A percentile compares a stretch with the other conserved stretches of the same genome.
Evolutionary conservation across 495 filamentous ascomycete species (phyloP).

Genomic region (Aspergillus funiculosus): DNA sequence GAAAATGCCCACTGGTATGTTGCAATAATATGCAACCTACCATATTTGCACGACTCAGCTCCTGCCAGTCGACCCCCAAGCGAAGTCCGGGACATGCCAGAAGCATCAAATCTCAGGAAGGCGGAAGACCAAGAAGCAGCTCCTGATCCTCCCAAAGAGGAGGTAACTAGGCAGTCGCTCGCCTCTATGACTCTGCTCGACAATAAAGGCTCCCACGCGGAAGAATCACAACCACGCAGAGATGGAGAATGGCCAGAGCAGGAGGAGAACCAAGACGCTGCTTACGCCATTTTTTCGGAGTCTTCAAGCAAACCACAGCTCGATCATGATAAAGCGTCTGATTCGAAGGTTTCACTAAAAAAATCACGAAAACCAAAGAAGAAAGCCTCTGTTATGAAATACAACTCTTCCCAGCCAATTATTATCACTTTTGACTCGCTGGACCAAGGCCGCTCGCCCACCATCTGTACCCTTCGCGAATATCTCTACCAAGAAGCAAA

Average conservation of each 20-base stretch:
- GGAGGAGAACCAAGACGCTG: constrained; percentile 20
- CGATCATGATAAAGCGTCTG: not conserved
- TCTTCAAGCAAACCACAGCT: not conserved
- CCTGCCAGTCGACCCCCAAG: constrained; percentile 13
- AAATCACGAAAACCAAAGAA: constrained; percentile 25
- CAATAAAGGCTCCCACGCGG: constrained; percentile 3
- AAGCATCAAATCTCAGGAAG: constrained; percentile 26
- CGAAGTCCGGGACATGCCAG: constrained; percentile 31
- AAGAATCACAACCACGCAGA: constrained; percentile 3
- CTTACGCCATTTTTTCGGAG: constrained; percentile 14
- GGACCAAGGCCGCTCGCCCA: constrained; percentile 51
- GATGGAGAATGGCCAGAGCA: constrained; percentile 26
- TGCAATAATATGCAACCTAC: constrained; percentile 91
- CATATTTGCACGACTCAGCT: constrained; percentile 36
- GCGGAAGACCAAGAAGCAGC: constrained; percentile 4
- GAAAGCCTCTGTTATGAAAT: constrained; percentile 24
- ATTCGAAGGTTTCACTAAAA: constrained; percentile 2
- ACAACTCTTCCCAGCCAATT: constrained; percentile 43
- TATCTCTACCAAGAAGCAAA: constrained; percentile 71
- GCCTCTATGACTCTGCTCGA: constrained; percentile 25
- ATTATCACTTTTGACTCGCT: constrained; percentile 92
- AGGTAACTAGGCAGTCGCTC: constrained; percentile 20
- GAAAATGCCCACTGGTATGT: constrained; percentile 88
- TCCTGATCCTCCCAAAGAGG: constrained; percentile 15
- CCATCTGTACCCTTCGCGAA: constrained; percentile 61